phyloP scores from a whole-genome alignment of 495 filamentous ascomycete species.

The Aspergillus coremiiformis region DNA sequence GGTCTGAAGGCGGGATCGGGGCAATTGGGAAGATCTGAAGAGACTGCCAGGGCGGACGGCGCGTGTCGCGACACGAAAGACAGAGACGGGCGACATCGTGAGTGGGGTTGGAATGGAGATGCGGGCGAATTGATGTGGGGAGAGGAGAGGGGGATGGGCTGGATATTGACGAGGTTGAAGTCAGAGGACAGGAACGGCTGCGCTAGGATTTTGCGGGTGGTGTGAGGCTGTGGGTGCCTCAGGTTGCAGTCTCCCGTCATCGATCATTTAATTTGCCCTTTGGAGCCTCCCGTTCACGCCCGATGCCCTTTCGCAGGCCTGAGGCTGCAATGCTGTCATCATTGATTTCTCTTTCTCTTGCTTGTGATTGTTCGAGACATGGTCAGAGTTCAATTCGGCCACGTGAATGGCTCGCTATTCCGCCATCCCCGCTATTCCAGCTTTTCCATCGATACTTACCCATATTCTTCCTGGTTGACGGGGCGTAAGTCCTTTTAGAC shows the following conservation, averaged over 20 bases:
- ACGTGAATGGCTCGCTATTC: conserved; percentile 6
- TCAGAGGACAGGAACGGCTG: conserved; percentile 26
- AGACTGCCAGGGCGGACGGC: conserved; percentile 55
- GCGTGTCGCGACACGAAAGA: conserved; percentile 65
- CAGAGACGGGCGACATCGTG: conserved; percentile 58
- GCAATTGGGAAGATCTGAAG: conserved; percentile 50
- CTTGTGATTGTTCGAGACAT: conserved; percentile 23
- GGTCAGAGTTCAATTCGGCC: not conserved
- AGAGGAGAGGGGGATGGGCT: conserved; percentile 30
- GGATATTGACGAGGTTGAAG: conserved; percentile 30
- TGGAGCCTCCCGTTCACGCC: conserved; percentile 13
- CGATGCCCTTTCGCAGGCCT: conserved; percentile 23
- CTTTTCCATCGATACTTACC: too few relatives aligned
- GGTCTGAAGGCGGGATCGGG: conserved; percentile 50
- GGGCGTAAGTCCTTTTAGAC: too few relatives aligned
- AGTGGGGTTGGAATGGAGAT: conserved; percentile 25
- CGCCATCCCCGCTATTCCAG: not conserved
- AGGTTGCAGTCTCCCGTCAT: conserved; percentile 16
- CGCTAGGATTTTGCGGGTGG: conserved; percentile 45
- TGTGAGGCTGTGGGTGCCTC: conserved; percentile 32
- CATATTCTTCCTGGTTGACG: too few relatives aligned
- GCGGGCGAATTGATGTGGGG: conserved; percentile 23
- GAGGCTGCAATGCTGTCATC: conserved; percentile 23
- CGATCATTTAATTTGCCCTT: conserved; percentile 11
- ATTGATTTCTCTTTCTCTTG: conserved; percentile 21